A percentile compares a stretch with the other conserved stretches of the same genome.
These are phyloP conservation scores for Russula virescens DNA, from an alignment of 768 basidiomycete genomes.

Conservation along the genomic window DNA sequence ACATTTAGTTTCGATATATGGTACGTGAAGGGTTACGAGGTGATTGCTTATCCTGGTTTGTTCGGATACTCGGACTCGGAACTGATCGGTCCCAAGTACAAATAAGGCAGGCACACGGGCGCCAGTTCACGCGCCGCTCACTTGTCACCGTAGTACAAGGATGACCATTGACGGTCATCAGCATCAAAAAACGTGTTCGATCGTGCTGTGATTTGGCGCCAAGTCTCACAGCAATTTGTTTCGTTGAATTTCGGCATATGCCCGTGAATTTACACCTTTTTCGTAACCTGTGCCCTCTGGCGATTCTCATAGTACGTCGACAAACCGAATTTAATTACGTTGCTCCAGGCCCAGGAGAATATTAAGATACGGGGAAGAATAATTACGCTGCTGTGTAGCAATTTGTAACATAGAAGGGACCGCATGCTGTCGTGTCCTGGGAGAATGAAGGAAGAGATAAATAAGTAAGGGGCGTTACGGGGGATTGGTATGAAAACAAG, in stretches of 20 bases:
- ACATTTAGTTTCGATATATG: background rate
- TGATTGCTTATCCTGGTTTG: too few species aligned
- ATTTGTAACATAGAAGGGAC: background rate
- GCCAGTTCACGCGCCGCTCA: too few species aligned
- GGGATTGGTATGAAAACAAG: background rate
- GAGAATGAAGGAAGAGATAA: background rate
- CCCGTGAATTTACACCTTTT: too few species aligned
- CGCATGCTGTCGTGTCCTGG: background rate
- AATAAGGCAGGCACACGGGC: background rate
- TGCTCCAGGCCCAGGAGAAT: background rate
- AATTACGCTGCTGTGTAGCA: constrained; percentile 10
- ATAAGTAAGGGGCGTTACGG: background rate
- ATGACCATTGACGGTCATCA: background rate
- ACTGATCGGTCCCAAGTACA: background rate
- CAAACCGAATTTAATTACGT: background rate
- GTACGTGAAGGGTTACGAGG: too few species aligned
- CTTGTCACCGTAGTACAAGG: background rate
- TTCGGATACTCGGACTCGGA: too few species aligned
- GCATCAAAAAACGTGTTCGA: background rate
- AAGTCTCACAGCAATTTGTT: background rate
- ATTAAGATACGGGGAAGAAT: background rate
- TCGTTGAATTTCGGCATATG: too few species aligned
- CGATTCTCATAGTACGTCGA: background rate
- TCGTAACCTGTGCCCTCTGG: background rate
- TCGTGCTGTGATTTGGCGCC: background rate